Evolutionary conservation across 345 rosid species (phyloP).

Genomic region (Acer yangbiense): DNA sequence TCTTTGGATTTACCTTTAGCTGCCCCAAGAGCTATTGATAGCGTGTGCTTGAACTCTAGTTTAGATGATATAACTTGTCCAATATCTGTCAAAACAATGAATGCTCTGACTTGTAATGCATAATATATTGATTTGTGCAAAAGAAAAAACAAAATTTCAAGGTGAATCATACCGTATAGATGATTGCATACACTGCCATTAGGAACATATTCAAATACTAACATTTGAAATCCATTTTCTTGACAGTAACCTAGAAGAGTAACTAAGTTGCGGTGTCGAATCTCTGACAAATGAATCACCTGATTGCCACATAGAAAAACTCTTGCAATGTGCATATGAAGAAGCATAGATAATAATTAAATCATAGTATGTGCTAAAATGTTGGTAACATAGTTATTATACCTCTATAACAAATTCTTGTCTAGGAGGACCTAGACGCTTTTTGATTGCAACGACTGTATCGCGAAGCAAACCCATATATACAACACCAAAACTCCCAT

Average conservation of each 20-base stretch:
- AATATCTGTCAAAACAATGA: slow-evolving; percentile 35
- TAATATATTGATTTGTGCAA: not conserved
- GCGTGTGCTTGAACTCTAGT: slow-evolving; percentile 65
- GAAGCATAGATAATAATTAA: not conserved
- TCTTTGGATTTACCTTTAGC: slow-evolving; percentile 57
- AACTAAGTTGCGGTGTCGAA: slow-evolving; percentile 63
- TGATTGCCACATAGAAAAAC: slow-evolving; percentile 20
- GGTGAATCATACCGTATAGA: slow-evolving; percentile 45
- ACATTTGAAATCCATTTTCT: slow-evolving; percentile 51
- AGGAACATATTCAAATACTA: slow-evolving; percentile 63
- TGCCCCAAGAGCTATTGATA: slow-evolving; percentile 65
- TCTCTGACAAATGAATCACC: slow-evolving; percentile 56
- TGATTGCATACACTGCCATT: slow-evolving; percentile 64
- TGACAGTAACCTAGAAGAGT: slow-evolving; percentile 63
- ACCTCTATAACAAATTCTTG: slow-evolving; percentile 58
- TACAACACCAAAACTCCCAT: slow-evolving; percentile 55
- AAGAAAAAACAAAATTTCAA: not conserved
- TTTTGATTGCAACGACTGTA: slow-evolving; percentile 57
- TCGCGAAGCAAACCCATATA: slow-evolving; percentile 56
- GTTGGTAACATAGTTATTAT: not conserved
- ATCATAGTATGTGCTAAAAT: not conserved
- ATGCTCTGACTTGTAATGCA: not conserved
- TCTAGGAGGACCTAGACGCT: slow-evolving; percentile 37
- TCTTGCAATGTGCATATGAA: not conserved
- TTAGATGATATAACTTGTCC: slow-evolving; percentile 41